Percentiles rank a stretch among this genome's conserved stretches.
phyloP scores from a whole-genome alignment of 1,284 basidiomycete genomes.

The Papiliotrema fonsecae region DNA sequence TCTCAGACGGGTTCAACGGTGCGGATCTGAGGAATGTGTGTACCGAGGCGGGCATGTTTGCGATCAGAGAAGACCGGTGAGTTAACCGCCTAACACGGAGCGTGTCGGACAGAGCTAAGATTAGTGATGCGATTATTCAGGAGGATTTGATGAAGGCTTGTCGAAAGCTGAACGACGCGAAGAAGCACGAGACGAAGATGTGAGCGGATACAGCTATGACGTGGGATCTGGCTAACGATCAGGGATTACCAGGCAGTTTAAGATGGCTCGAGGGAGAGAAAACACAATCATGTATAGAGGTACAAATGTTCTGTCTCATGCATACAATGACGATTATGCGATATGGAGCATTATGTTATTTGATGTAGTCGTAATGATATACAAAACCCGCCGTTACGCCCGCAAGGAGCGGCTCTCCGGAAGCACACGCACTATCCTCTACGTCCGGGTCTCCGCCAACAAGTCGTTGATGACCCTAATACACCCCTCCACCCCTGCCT shows the following conservation, averaged over 20 bases:
- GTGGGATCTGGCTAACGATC: slow-evolving; percentile 4
- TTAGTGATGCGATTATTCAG: slow-evolving; percentile 81
- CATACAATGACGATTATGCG: background rate
- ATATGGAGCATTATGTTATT: background rate
- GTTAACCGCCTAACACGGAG: slow-evolving; percentile 18
- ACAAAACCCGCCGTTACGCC: too few relatives aligned
- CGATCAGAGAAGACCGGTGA: slow-evolving; percentile 88
- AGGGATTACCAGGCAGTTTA: slow-evolving; percentile 39
- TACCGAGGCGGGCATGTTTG: slow-evolving; percentile 99
- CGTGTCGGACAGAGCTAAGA: background rate
- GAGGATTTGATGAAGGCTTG: slow-evolving; percentile 98
- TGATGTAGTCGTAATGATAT: background rate
- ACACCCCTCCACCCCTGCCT: slow-evolving; percentile 53
- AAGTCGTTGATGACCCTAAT: slow-evolving; percentile 29
- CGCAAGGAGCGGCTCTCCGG: too few relatives aligned
- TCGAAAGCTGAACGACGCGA: slow-evolving; percentile 89
- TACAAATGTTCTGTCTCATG: background rate
- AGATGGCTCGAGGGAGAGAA: slow-evolving; percentile 2
- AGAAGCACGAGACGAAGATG: slow-evolving; percentile 86
- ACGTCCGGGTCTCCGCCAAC: slow-evolving; percentile 8
- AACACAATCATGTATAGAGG: background rate
- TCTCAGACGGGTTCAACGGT: slow-evolving; percentile 89
- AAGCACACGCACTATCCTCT: too few relatives aligned
- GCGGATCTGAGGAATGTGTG: slow-evolving; percentile 95
- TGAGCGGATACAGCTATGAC: slow-evolving; percentile 12